These are phyloP conservation scores for Lasiosphaeria hispida DNA, from an alignment of 495 filamentous ascomycete species.

Conservation along the genomic window DNA sequence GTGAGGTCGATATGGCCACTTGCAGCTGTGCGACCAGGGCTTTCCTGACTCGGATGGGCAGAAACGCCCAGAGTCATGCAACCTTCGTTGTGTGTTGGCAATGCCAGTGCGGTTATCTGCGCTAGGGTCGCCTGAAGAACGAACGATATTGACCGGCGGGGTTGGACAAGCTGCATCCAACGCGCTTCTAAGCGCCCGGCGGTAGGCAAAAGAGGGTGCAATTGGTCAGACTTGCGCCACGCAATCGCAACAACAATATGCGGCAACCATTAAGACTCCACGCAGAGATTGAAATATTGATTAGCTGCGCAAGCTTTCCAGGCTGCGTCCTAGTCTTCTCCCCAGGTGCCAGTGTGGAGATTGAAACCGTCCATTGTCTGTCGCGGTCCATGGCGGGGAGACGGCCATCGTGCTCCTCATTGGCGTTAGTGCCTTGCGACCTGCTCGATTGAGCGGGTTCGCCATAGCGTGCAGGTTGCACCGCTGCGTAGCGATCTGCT, in stretches of 20 bases:
- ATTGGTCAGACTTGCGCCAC: conserved; percentile 33
- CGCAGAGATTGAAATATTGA: conserved; percentile 28
- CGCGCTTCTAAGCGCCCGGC: conserved; percentile 34
- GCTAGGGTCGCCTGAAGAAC: conserved; percentile 9
- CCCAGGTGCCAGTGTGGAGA: conserved; percentile 8
- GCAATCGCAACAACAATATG: conserved; percentile 14
- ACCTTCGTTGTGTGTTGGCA: background rate
- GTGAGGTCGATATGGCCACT: too few species aligned
- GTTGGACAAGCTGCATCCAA: conserved; percentile 12
- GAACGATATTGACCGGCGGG: too few species aligned
- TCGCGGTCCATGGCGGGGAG: too few species aligned
- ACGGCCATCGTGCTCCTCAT: background rate
- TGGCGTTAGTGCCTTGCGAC: conserved; percentile 8
- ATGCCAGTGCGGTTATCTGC: conserved; percentile 5
- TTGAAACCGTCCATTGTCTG: background rate
- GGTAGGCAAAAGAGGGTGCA: background rate
- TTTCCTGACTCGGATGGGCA: too few species aligned
- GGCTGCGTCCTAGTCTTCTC: background rate
- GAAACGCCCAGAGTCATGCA: too few species aligned
- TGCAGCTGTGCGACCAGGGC: too few species aligned
- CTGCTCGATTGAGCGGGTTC: conserved; percentile 13
- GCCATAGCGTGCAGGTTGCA: conserved; percentile 18
- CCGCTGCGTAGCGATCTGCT: conserved; percentile 5
- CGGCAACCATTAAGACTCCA: conserved; percentile 22
- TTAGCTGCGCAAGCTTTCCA: conserved; percentile 4